Percentiles rank a stretch among this genome's conserved stretches.
phyloP scores from a whole-genome alignment of 352 stramenopile genomes.

The Thraustochytrium aureum region DNA sequence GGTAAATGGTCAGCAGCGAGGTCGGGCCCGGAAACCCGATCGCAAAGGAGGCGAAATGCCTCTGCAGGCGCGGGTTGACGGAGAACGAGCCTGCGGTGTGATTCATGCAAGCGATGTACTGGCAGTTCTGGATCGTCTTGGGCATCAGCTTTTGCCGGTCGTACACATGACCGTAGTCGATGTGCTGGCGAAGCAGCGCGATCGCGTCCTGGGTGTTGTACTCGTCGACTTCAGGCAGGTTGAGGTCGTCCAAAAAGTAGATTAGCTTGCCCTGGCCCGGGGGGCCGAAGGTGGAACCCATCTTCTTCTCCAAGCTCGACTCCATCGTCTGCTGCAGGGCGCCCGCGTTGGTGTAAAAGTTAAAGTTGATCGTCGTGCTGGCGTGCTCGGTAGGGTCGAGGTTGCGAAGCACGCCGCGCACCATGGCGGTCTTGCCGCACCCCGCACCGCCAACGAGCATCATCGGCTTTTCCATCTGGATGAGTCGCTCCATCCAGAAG shows the following conservation, averaged over 20 bases:
- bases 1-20: slow-evolving; percentile 93
- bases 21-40: slow-evolving; percentile 89
- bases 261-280: slow-evolving; percentile 87
- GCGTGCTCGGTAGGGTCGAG: slow-evolving; percentile 78
- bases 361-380: slow-evolving; percentile 94
- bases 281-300: slow-evolving; percentile 84
- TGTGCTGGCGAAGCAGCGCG: slow-evolving; percentile 88
- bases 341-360: slow-evolving; percentile 94
- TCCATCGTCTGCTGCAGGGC: slow-evolving; percentile 90
- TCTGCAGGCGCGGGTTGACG: slow-evolving; percentile 88
- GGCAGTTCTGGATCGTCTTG: slow-evolving; percentile 91
- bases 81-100: slow-evolving; percentile 90
- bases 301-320: slow-evolving; percentile 91
- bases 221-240: slow-evolving; percentile 89
- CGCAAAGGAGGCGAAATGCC: slow-evolving; percentile 94
- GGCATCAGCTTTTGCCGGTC: slow-evolving; percentile 87
- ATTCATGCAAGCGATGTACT: slow-evolving; percentile 95
- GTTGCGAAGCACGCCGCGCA: slow-evolving; percentile 91
- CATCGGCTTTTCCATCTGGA: slow-evolving; percentile 80
- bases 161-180: slow-evolving; percentile 95
- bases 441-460: slow-evolving; percentile 92
- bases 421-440: slow-evolving; percentile 92
- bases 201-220: slow-evolving; percentile 96
- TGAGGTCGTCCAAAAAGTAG: slow-evolving; percentile 97
- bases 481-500: slow-evolving; percentile 93